These are phyloP conservation scores for Globisporangium apiculatum DNA, from an alignment of 352 stramenopile species.

Conservation along the genomic window DNA sequence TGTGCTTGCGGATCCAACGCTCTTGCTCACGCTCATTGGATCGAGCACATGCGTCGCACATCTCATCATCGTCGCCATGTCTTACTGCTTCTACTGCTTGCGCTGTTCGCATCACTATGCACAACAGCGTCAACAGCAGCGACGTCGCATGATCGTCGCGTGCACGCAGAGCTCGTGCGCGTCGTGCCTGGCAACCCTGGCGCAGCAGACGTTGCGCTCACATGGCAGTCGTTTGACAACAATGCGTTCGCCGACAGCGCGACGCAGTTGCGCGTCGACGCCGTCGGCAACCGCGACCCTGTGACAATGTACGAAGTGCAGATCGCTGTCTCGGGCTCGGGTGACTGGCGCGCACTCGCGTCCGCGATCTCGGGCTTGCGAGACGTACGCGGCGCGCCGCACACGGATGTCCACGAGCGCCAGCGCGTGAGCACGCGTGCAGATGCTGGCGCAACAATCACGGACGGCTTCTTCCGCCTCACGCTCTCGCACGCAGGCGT, in stretches of 20 bases:
- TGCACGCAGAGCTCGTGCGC: slow-evolving; percentile 22
- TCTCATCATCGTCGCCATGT: no score
- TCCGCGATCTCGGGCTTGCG: slow-evolving; percentile 25
- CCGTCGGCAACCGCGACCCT: slow-evolving; percentile 15
- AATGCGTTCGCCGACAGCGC: slow-evolving; percentile 6
- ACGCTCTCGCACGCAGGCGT: slow-evolving; percentile 30
- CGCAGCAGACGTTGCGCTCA: slow-evolving; percentile 24
- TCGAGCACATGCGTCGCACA: no score
- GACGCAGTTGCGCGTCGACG: slow-evolving; percentile 7
- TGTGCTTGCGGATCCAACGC: no score
- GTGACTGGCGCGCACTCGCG: slow-evolving; percentile 28
- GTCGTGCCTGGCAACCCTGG: slow-evolving; percentile 36
- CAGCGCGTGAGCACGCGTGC: slow-evolving; percentile 48
- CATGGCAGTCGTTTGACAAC: slow-evolving; percentile 42
- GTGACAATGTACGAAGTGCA: slow-evolving; percentile 54
- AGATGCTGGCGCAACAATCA: slow-evolving; percentile 35
- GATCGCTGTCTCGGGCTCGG: slow-evolving; percentile 34
- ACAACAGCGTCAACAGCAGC: slow-evolving; percentile 2
- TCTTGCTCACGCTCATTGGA: no score
- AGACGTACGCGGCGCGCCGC: not conserved
- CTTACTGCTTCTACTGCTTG: not conserved
- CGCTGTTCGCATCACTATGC: not conserved
- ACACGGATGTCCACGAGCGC: slow-evolving; percentile 27
- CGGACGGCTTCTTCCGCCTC: slow-evolving; percentile 49
- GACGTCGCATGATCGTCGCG: slow-evolving; percentile 11